Conservation (phyloP, 176 grass and related monocot genomes). For the Typha latifolia region DNA sequence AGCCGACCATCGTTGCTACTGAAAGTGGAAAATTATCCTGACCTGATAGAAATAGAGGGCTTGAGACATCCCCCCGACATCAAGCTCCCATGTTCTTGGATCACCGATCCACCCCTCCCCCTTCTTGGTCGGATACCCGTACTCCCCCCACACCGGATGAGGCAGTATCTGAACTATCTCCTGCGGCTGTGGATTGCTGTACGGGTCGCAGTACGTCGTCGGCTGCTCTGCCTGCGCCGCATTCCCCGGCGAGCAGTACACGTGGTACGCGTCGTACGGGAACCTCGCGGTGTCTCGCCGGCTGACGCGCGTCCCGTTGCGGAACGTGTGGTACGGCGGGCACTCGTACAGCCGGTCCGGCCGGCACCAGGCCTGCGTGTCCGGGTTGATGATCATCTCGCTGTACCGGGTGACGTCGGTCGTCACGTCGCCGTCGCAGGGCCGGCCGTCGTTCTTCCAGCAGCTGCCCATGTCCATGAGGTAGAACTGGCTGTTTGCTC, state of each 20-base stretch:
- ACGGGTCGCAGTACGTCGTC: conserved; percentile 74
- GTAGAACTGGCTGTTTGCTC: conserved; percentile 73
- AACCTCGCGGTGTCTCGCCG: conserved; percentile 40
- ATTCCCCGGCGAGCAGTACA: conserved; percentile 90
- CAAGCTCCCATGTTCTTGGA: conserved; percentile 64
- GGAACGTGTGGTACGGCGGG: conserved; percentile 85
- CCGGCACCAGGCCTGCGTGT: conserved; percentile 46
- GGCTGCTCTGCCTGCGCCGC: conserved; percentile 52
- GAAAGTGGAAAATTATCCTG: neutral
- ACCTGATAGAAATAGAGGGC: conserved; percentile 87
- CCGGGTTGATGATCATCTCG: conserved; percentile 97
- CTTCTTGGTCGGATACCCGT: conserved; percentile 57
- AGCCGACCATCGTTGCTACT: no score
- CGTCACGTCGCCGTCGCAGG: conserved; percentile 62
- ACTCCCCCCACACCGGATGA: conserved; percentile 70
- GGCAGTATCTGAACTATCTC: conserved; percentile 86
- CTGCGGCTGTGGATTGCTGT: conserved; percentile 94
- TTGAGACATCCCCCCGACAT: conserved; percentile 63
- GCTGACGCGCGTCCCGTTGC: conserved; percentile 63
- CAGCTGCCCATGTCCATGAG: conserved; percentile 93
- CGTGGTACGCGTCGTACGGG: conserved; percentile 73
- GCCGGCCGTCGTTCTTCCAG: conserved; percentile 74
- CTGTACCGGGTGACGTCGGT: conserved; percentile 85
- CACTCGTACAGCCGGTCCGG: conserved; percentile 39
- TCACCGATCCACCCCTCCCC: conserved; percentile 81